A percentile compares a stretch with the other conserved stretches of the same genome.
Conservation (phyloP, 2,329 filamentous ascomycete genomes). For the Cercospora sp. region DNA sequence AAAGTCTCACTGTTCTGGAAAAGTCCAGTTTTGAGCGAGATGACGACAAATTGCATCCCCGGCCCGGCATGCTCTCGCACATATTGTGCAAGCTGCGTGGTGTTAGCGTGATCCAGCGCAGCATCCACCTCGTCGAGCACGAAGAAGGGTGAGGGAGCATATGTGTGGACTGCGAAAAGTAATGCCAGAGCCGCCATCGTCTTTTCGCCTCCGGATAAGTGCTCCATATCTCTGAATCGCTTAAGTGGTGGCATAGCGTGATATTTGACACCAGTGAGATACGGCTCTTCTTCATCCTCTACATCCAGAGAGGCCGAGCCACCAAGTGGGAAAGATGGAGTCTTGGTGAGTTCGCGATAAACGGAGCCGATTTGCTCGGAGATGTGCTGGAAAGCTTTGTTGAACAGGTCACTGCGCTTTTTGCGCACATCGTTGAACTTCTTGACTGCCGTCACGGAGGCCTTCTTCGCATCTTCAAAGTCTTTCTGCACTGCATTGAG, state of each 20-base stretch:
- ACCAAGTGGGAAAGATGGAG: slow-evolving; percentile 87
- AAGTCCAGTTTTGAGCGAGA: slow-evolving; percentile 89
- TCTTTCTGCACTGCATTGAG: slow-evolving; percentile 84
- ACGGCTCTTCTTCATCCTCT: slow-evolving; percentile 94
- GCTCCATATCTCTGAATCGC: slow-evolving; percentile 98
- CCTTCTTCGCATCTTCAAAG: slow-evolving; percentile 78
- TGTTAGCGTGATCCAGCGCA: slow-evolving; percentile 96
- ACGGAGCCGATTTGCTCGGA: slow-evolving; percentile 90
- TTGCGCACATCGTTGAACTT: slow-evolving; percentile 80
- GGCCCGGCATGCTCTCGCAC: slow-evolving; percentile 91
- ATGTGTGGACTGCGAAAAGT: slow-evolving; percentile 94
- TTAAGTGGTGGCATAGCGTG: slow-evolving; percentile 98
- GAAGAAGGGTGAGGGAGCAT: slow-evolving; percentile 94
- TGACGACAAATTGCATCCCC: slow-evolving; percentile 99
- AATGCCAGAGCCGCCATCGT: slow-evolving; percentile 97
- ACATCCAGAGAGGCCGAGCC: slow-evolving; percentile 87
- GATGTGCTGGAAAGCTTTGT: slow-evolving; percentile 92
- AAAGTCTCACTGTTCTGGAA: slow-evolving; percentile 96
- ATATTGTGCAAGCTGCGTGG: slow-evolving; percentile 93
- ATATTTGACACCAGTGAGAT: slow-evolving; percentile 94
- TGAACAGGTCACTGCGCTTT: slow-evolving; percentile 85
- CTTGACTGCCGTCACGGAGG: slow-evolving; percentile 74
- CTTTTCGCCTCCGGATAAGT: slow-evolving; percentile 94
- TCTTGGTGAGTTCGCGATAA: slow-evolving; percentile 92
- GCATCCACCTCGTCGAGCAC: slow-evolving; percentile 98